Percentiles rank a stretch among this genome's conserved stretches.
These are phyloP conservation scores for Mrakia gelida DNA, from an alignment of 768 basidiomycete genomes.

Conservation along the genomic window DNA sequence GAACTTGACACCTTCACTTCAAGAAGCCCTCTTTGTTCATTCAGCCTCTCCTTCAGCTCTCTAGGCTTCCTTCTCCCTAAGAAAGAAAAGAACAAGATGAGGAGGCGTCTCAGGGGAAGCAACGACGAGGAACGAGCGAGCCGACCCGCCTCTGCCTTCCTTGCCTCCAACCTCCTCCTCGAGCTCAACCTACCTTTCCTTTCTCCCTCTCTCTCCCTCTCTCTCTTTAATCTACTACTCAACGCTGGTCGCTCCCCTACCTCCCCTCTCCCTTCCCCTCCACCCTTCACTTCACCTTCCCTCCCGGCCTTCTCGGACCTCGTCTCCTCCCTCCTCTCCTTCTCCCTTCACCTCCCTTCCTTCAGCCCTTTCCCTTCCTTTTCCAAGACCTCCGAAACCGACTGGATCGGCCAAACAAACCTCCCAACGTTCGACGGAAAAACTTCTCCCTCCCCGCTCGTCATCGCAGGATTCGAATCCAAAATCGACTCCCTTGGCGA, in stretches of 20 bases:
- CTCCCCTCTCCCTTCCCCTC: neutral
- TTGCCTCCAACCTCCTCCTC: too few species aligned
- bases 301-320: neutral
- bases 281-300: neutral
- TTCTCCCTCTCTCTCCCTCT: too few species aligned
- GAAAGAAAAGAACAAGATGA: too few species aligned
- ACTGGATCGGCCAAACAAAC: neutral
- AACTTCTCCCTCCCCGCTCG: neutral
- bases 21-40: neutral
- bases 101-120: too few species aligned
- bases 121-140: too few species aligned
- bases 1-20: neutral
- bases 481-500: neutral
- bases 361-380: neutral
- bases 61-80: too few species aligned
- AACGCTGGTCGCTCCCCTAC: neutral
- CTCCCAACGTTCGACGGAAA: too few species aligned
- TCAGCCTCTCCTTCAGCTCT: neutral
- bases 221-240: too few species aligned
- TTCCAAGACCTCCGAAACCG: neutral
- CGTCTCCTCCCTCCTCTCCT: neutral
- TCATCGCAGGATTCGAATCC: neutral
- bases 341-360: neutral
- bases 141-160: too few species aligned
- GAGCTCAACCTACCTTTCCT: too few species aligned